phyloP scores from a whole-genome alignment of 495 filamentous ascomycete genomes.

The Penicillium bovifimosum region DNA sequence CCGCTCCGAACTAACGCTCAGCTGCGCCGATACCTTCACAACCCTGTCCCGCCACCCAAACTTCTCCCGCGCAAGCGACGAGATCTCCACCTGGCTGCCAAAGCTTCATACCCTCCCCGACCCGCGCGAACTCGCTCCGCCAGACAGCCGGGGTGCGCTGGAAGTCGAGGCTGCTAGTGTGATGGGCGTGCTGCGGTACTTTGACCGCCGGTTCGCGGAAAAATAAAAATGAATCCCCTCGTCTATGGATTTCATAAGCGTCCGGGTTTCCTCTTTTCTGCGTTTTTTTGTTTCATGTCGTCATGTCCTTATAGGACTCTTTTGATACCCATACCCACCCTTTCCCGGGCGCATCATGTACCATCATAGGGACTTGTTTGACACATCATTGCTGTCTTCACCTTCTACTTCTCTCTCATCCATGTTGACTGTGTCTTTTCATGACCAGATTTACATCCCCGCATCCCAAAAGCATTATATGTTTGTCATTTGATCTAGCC shows the following conservation, averaged over 20 bases:
- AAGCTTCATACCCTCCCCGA: conserved; percentile 59
- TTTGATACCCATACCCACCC: conserved; percentile 38
- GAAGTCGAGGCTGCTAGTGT: conserved; percentile 84
- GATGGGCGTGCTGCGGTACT: conserved; percentile 76
- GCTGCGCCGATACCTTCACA: conserved; percentile 77
- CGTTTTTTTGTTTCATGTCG: conserved; percentile 15
- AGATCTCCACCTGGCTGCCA: conserved; percentile 69
- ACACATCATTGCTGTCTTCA: not conserved
- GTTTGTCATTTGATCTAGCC: conserved; percentile 8
- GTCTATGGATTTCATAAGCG: not conserved
- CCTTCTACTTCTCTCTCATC: not conserved
- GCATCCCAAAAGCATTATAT: conserved; percentile 15
- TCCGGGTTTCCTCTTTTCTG: conserved; percentile 11
- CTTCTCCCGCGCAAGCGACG: conserved; percentile 69
- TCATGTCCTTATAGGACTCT: conserved; percentile 11
- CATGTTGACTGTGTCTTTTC: not conserved
- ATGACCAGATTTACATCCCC: not conserved
- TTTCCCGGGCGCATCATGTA: conserved; percentile 29
- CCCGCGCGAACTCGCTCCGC: conserved; percentile 32
- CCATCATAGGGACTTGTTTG: conserved; percentile 17
- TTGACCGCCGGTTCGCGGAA: conserved; percentile 68
- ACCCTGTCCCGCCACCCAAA: conserved; percentile 74
- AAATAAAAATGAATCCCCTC: conserved; percentile 28
- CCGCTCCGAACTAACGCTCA: conserved; percentile 39
- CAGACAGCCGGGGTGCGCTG: conserved; percentile 51